Conservation (phyloP, 495 filamentous ascomycete genomes). For the Penicillium odoratum region DNA sequence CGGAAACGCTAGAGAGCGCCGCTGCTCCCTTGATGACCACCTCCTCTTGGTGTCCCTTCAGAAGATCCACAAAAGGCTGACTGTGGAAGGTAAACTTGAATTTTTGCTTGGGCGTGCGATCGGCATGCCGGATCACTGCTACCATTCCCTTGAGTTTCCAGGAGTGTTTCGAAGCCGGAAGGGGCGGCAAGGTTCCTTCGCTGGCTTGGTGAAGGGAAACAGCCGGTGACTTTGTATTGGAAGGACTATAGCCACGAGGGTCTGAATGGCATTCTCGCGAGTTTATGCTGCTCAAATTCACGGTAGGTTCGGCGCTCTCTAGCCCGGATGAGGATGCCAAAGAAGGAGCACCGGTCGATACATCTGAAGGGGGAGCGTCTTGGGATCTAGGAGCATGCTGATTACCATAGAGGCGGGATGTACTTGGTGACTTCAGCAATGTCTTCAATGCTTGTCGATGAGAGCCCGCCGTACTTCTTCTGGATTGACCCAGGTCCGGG, state of each 20-base stretch:
- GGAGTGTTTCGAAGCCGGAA: conserved; percentile 87
- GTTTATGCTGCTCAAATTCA: conserved; percentile 18
- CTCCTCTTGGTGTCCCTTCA: conserved; percentile 94
- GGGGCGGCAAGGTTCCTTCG: conserved; percentile 50
- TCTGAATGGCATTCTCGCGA: conserved; percentile 28
- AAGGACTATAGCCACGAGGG: conserved; percentile 28
- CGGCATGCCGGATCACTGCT: conserved; percentile 91
- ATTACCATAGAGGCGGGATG: conserved; percentile 57
- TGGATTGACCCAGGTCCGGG: conserved; percentile 32
- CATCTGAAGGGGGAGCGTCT: conserved; percentile 43
- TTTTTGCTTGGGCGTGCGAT: conserved; percentile 97
- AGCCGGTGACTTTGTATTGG: conserved; percentile 33
- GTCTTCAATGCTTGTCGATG: conserved; percentile 54
- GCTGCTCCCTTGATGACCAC: conserved; percentile 90
- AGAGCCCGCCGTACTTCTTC: conserved; percentile 30
- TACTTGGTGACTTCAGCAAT: conserved; percentile 64
- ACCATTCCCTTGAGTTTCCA: conserved; percentile 99
- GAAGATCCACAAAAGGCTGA: conserved; percentile 88
- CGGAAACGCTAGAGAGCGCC: conserved; percentile 83
- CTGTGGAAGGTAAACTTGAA: conserved; percentile 99
- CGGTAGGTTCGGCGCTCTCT: conserved; percentile 33
- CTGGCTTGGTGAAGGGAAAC: conserved; percentile 30
- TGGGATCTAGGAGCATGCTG: conserved; percentile 39
- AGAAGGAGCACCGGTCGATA: conserved; percentile 41
- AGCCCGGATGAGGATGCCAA: conserved; percentile 51